Percentiles rank a stretch among this genome's conserved stretches.
phyloP scores from a whole-genome alignment of 108 stramenopile genomes.

The Fragilariopsis cylindrus region DNA sequence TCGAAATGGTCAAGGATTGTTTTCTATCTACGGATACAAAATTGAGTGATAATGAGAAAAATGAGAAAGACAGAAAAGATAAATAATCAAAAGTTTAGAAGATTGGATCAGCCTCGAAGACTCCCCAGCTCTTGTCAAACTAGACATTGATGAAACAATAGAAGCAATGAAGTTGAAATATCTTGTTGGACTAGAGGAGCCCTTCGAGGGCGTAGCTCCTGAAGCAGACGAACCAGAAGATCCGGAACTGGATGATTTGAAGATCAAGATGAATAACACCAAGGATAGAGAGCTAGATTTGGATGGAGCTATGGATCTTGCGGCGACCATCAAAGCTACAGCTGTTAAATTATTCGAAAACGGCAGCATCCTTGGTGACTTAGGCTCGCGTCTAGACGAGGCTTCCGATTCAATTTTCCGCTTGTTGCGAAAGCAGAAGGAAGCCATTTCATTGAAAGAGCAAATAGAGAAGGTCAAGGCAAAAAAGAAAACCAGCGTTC shows the following conservation, averaged over 20 bases:
- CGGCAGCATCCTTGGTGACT: slow-evolving; percentile 24
- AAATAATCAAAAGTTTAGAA: slow-evolving; percentile 20
- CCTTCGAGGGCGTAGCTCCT: slow-evolving; percentile 16
- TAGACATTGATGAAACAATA: slow-evolving; percentile 28
- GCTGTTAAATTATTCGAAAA: slow-evolving; percentile 23
- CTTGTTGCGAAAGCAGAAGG: slow-evolving; percentile 25
- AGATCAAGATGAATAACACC: neutral
- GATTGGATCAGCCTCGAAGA: slow-evolving; percentile 30
- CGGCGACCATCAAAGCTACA: slow-evolving; percentile 23
- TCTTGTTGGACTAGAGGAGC: slow-evolving; percentile 22
- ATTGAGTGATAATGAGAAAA: slow-evolving; percentile 8
- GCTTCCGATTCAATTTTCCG: slow-evolving; percentile 25
- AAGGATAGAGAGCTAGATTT: slow-evolving; percentile 16
- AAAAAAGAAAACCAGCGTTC: neutral
- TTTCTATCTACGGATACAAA: slow-evolving; percentile 19
- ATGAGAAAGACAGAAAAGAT: too few species aligned
- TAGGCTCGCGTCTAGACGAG: slow-evolving; percentile 23
- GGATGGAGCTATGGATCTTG: slow-evolving; percentile 19
- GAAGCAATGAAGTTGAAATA: slow-evolving; percentile 31
- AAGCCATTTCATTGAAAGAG: slow-evolving; percentile 11
- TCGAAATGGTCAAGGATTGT: slow-evolving; percentile 28
- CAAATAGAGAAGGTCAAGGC: slow-evolving; percentile 18
- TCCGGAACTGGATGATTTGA: slow-evolving; percentile 7
- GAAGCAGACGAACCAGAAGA: slow-evolving; percentile 35
- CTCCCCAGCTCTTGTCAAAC: slow-evolving; percentile 12